Evolutionary conservation across 768 basidiomycete genomes (phyloP), one percentile per base, ranked within the genome.

Genomic region (Rickenella mellea): DNA sequence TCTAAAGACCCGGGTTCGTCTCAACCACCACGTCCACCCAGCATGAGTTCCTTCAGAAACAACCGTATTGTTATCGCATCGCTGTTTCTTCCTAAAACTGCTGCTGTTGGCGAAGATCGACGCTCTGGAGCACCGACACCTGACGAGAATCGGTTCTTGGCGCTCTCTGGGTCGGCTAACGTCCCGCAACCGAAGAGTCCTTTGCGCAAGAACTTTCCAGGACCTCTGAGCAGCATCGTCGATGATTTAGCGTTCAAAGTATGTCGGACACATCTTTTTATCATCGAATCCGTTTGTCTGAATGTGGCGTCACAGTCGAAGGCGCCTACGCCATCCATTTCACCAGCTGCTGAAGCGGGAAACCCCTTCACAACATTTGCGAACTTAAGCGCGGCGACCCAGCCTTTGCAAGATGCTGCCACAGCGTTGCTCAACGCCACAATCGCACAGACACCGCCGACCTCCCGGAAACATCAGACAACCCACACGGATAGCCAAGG

Each of bases 11-110:
- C n/a, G n/a, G n/a, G n/a, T n/a, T n/a, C 41, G 5, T 28, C 33
- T 20, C 24, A 31, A 22, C 43, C 40, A 24, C 48, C 53, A 35
- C 45, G 51, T 41, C 48, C 49, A 27, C 6, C 45, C 32, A 55
- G 60, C 46, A 86, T 86, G 84, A 71, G 70, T 56, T 79, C 83
- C 27, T 73, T 86, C 55, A 70, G 80, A 42, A 76, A 76, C 60
- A 81, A 84, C 58, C 68, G 87, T 25, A 70, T 83, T 42, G 67
- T 89, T 58, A 79, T 90, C 58, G 87, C 85, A 12, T 81, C 83
- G n/a, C 77, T 89, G 45, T 88, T 90, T 56, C 76, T 89, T 27
- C 87, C 87, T 27, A 75, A 74, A 45, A 83, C 85, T 27, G 75
- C 76, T 31, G 74, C 79, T 33, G 63, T 78, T 30, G 77, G 73